These are phyloP conservation scores for Schoenoplectus tabernaemontani DNA, from an alignment of 202 grass and related monocot genomes.

Conservation along the genomic window DNA sequence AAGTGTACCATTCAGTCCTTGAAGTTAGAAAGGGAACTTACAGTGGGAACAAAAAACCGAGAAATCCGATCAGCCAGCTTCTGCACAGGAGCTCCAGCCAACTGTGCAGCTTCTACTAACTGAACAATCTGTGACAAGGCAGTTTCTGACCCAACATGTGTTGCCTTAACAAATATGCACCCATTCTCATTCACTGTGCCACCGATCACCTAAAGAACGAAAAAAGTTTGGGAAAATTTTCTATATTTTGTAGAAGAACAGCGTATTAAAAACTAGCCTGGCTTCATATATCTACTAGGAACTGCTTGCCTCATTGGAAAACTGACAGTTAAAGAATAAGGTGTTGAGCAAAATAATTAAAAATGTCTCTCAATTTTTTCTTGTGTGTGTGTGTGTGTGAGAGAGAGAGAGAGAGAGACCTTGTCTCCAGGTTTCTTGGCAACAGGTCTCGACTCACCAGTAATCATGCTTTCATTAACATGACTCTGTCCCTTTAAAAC, in stretches of 20 bases:
- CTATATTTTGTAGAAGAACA: not conserved
- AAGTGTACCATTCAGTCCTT: not conserved
- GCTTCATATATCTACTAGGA: not conserved
- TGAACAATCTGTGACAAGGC: constrained; percentile 97
- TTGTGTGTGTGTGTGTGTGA: not conserved
- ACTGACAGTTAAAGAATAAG: not conserved
- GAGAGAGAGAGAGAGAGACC: constrained; percentile 27
- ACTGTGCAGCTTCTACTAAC: constrained; percentile 95
- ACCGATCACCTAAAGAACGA: constrained; percentile 75
- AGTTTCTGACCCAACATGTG: constrained; percentile 94
- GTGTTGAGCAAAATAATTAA: not conserved
- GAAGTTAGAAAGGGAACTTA: constrained; percentile 35
- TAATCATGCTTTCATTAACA: constrained; percentile 99
- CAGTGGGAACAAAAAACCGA: constrained; percentile 84
- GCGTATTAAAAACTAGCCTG: not conserved
- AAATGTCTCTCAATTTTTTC: not conserved
- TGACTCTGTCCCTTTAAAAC: constrained; percentile 90
- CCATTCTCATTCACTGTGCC: constrained; percentile 97
- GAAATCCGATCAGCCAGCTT: constrained; percentile 90
- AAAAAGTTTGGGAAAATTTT: not conserved
- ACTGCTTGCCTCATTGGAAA: not conserved
- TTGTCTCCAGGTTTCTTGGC: constrained; percentile 87
- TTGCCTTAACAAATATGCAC: constrained; percentile 83
- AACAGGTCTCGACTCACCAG: constrained; percentile 87
- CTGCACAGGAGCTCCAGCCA: constrained; percentile 94